Conservation (phyloP, 1,284 basidiomycete genomes). For the Moesziomyces parantarcticus region DNA sequence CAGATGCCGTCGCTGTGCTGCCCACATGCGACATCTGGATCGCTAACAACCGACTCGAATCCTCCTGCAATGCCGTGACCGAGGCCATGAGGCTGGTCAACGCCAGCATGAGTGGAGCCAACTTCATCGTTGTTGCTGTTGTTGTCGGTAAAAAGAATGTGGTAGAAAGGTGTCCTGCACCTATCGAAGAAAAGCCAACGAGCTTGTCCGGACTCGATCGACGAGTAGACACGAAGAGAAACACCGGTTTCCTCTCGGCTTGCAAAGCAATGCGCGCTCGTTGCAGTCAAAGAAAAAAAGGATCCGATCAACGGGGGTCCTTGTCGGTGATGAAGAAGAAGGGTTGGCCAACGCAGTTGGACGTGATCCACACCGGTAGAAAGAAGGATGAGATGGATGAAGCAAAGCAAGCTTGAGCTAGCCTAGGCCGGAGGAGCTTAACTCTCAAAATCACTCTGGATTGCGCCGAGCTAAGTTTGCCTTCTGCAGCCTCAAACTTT, state of each 20-base stretch:
- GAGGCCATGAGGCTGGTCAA: slow-evolving; percentile 27
- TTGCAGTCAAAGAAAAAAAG: not conserved
- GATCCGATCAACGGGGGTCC: slow-evolving; percentile 42
- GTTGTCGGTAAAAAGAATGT: slow-evolving; percentile 8
- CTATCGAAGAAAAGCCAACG: slow-evolving; percentile 10
- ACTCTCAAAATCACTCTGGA: not conserved
- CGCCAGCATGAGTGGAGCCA: slow-evolving; percentile 27
- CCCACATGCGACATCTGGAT: not conserved
- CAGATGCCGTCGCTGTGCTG: no score
- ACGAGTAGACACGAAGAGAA: slow-evolving; percentile 6
- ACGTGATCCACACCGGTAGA: not conserved
- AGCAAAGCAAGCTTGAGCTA: not conserved
- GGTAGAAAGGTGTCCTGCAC: slow-evolving; percentile 29
- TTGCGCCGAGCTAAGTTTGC: not conserved
- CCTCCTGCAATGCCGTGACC: slow-evolving; percentile 11
- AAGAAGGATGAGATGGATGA: slow-evolving; percentile 5
- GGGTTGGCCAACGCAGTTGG: slow-evolving; percentile 13
- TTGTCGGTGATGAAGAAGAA: slow-evolving; percentile 3
- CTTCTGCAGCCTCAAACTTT: not conserved
- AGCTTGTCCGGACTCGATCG: not conserved
- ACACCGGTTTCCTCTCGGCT: not conserved
- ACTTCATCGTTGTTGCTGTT: slow-evolving; percentile 17
- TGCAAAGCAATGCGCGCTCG: no score
- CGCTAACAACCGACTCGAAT: not conserved
- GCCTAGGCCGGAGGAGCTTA: not conserved